Base-by-base conservation (phyloP, 768 basidiomycete species). In the Dioszegia aurantiaca region DNA sequence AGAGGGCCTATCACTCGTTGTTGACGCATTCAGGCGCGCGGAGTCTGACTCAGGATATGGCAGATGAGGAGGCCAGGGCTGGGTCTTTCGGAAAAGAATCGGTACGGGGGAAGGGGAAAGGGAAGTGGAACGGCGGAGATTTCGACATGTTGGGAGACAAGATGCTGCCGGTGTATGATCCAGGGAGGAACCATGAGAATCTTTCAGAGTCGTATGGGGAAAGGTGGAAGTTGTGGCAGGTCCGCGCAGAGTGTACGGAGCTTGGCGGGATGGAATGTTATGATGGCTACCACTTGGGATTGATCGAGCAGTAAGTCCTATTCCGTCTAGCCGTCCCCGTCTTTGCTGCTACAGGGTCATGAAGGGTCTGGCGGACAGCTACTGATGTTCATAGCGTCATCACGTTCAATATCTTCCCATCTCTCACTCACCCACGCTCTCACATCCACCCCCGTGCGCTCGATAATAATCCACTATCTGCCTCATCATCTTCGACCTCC, bases 181-280 rank as follows among this genome's bases (percentile, higher is more conserved):
- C 33, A 33, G 14, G 33, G 33, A 33, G 33, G 33, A 33, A 33
- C n/a, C n/a, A n/a, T n/a, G n/a, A n/a, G n/a, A 33, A 33, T 33
- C 33, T 33, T n/a, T n/a, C n/a, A n/a, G n/a, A n/a, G 17, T 43
- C 46, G 31, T 33, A 39, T 36, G 56, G 56, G 44, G 56, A 43
- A 26, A 67, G 63, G 67, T 72, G 67, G 64, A 66, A 60, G 47
- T 28, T 72, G 19, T 72, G 67, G 67, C 62, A 68, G 40, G 62
- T 72, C 23, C 41, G 49, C 4, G 64, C 64, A 14, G 70, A 68
- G 12, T 68, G 66, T 49, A 48, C 23, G n/a, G 70, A 72, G 43
- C 60, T 72, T 33, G 70, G 70, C 5, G 63, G 56, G 33, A 67
- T 72, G 70, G 70, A 72, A 47, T 70, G 69, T 52, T 70, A 70